These are phyloP conservation scores for Paramarasmius palmivorus DNA, from an alignment of 1,284 basidiomycete species.

Conservation along the genomic window DNA sequence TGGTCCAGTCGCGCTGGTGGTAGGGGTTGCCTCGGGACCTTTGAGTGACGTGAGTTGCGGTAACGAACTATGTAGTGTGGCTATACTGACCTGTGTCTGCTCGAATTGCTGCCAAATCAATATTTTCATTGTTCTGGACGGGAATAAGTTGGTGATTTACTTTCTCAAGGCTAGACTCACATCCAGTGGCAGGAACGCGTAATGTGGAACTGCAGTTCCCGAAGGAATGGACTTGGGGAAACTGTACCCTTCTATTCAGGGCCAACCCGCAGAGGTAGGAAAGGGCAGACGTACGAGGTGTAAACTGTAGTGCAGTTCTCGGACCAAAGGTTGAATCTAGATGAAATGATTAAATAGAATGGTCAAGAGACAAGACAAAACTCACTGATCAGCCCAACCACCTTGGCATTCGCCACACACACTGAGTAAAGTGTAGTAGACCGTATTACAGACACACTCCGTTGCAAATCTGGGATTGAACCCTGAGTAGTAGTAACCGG, in stretches of 20 bases:
- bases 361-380: neutral
- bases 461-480: neutral
- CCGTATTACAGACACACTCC: conserved; percentile 1
- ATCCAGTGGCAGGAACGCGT: neutral
- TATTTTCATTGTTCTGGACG: neutral
- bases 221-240: neutral
- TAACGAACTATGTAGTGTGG: neutral
- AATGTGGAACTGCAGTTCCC: neutral
- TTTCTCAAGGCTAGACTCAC: too few species aligned
- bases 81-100: neutral
- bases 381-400: neutral
- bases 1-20: neutral
- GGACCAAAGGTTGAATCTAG: conserved; percentile 1
- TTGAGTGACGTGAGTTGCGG: neutral
- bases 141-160: too few species aligned
- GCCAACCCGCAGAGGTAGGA: neutral
- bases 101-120: neutral
- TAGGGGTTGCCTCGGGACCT: neutral
- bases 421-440: conserved; percentile 3
- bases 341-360: conserved; percentile 21
- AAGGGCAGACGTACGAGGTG: neutral
- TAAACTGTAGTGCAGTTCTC: neutral
- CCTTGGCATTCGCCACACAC: conserved; percentile 3
- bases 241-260: neutral
- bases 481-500: conserved; percentile 10